Base-by-base conservation (phyloP, 2,329 filamentous ascomycete genomes). In the Botrytis galanthina region DNA sequence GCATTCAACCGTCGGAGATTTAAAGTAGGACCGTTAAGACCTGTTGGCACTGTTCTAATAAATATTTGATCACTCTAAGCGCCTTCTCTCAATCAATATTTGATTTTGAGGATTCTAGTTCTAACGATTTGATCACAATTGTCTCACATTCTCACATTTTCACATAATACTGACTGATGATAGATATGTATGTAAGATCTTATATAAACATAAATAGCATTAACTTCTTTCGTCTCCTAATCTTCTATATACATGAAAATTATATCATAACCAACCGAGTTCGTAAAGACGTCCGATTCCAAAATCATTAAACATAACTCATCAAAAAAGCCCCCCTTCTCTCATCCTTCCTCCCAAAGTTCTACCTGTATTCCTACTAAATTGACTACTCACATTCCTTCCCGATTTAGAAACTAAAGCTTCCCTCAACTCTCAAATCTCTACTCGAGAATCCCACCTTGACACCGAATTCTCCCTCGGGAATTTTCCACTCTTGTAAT, bases 401-500 rank as follows among this genome's bases (percentile, higher is more conserved):
- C n/a, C 51, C 1, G n/a, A 29, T 29, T 32, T 57, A 57, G 51
- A 60, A 60, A 66, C 10, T 51, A 39, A 76, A 71, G 20, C 16
- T 72, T 22, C 70, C 76, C 20, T 18, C 62, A 3, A 76, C 64
- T n/a, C 68, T 75, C 64, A 79, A 72, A 71, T 79, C 78, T 32
- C 78, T 72, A 16, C 73, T 76, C 42, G 74, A 76, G 59, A 74
- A 68, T 0, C 78, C 78, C 10, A 80, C 76, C 69, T 51, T 74
- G 4, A 79, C 70, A 16, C 32, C 74, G 75, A 77, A 79, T 8
- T 73, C 71, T 2, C 73, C 75, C 10, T 62, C 59, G 0, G 71
- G 74, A 35, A 80, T 57, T 67, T 93, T 87, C 94, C 95, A 98
- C 84, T 97, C 90, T 85, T 97, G 94, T 29, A 83, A 81, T 3